phyloP scores from a whole-genome alignment of 345 rosid genomes.

The Corchorus capsularis region DNA sequence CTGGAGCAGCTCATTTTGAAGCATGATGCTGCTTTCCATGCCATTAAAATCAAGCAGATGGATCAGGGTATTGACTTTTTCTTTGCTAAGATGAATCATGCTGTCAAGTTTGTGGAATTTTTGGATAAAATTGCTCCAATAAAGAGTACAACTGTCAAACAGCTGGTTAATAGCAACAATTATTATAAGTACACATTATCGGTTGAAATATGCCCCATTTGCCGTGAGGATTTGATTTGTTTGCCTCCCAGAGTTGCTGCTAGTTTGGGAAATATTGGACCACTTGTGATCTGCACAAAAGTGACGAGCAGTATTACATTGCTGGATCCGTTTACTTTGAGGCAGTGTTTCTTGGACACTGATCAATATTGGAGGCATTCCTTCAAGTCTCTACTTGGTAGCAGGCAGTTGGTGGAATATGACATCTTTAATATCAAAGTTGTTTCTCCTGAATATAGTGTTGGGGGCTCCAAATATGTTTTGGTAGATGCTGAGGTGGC shows the following conservation, averaged over 20 bases:
- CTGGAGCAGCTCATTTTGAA: slow-evolving; percentile 57
- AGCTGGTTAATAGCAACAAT: slow-evolving; percentile 51
- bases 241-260: slow-evolving; percentile 43
- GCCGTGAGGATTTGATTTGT: slow-evolving; percentile 61
- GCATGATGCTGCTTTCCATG: slow-evolving; percentile 49
- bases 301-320: slow-evolving; percentile 55
- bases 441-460: slow-evolving; percentile 23
- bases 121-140: slow-evolving; percentile 53
- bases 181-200: too few species aligned
- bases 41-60: slow-evolving; percentile 22
- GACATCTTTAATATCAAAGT: slow-evolving; percentile 52
- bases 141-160: slow-evolving; percentile 43
- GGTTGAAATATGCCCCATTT: slow-evolving; percentile 55
- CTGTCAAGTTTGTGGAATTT: slow-evolving; percentile 56
- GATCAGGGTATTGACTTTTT: slow-evolving; percentile 65
- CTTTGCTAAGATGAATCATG: slow-evolving; percentile 59
- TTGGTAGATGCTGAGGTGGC: slow-evolving; percentile 54
- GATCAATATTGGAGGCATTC: slow-evolving; percentile 54
- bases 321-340: slow-evolving; percentile 50
- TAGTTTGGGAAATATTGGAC: slow-evolving; percentile 59
- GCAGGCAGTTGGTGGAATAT: slow-evolving; percentile 62
- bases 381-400: slow-evolving; percentile 50
- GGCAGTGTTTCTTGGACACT: slow-evolving; percentile 51
- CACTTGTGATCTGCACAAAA: slow-evolving; percentile 60
- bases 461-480: slow-evolving; percentile 52